phyloP scores from a whole-genome alignment of 1,284 basidiomycete species.

The Ceratobasidium sp. region DNA sequence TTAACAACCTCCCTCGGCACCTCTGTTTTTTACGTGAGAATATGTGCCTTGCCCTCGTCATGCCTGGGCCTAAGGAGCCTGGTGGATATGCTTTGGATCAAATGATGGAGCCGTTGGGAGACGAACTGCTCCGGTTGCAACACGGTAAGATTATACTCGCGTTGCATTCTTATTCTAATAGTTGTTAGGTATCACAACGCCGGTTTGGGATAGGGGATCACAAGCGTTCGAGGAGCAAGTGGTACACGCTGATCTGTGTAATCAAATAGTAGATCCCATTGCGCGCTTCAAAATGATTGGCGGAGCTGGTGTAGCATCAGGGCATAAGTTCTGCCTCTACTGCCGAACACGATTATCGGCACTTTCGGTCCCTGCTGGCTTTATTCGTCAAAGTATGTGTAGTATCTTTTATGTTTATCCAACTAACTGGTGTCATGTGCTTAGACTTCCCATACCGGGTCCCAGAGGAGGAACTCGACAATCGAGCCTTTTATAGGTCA shows the following conservation, averaged over 20 bases:
- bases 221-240: background rate
- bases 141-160: constrained; percentile 14
- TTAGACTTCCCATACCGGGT: background rate
- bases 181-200: too few relatives aligned
- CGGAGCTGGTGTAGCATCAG: background rate
- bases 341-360: background rate
- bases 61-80: constrained; percentile 35
- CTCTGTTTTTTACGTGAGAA: constrained; percentile 8
- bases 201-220: too few relatives aligned
- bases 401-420: too few relatives aligned
- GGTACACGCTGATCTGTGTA: background rate
- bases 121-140: constrained; percentile 17
- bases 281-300: constrained; percentile 1
- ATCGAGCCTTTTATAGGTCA: background rate
- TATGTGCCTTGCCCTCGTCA: constrained; percentile 2
- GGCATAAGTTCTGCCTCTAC: constrained; percentile 2
- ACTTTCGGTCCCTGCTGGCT: background rate
- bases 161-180: background rate
- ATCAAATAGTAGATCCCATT: background rate
- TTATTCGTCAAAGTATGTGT: too few relatives aligned
- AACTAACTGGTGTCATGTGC: too few relatives aligned
- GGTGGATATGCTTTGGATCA: constrained; percentile 14
- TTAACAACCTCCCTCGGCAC: constrained; percentile 25
- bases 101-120: constrained; percentile 23
- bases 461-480: constrained; percentile 11